A percentile compares a stretch with the other conserved stretches of the same genome.
Conservation (phyloP, 305 asterid species). For the Fraxinus floribunda region DNA sequence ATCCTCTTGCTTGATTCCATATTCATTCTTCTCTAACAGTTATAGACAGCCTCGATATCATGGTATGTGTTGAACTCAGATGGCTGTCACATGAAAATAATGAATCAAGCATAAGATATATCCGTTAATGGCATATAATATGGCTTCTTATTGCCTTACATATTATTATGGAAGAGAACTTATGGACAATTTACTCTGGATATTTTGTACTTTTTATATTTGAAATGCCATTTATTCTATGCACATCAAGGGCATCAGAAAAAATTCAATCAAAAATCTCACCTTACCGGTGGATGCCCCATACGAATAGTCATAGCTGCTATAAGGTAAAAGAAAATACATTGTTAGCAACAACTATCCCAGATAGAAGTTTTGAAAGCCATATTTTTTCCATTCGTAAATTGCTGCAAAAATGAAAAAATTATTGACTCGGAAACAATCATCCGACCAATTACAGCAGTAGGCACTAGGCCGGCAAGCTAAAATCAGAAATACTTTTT, state of each 20-base stretch:
- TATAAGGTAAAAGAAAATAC: slow-evolving; percentile 30
- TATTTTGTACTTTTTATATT: background rate
- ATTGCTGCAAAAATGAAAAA: too few species aligned
- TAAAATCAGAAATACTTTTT: background rate
- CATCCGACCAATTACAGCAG: background rate
- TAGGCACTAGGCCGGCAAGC: background rate
- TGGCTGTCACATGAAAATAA: slow-evolving; percentile 56
- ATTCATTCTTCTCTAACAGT: slow-evolving; percentile 68
- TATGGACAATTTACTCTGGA: background rate
- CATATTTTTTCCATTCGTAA: background rate
- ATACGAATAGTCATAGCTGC: slow-evolving; percentile 95
- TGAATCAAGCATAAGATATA: slow-evolving; percentile 3
- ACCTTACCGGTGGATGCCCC: slow-evolving; percentile 99
- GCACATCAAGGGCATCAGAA: background rate
- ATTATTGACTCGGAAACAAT: background rate
- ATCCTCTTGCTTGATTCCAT: slow-evolving; percentile 89
- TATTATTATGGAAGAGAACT: background rate
- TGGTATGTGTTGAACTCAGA: slow-evolving; percentile 88
- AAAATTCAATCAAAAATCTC: slow-evolving; percentile 28
- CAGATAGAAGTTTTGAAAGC: background rate
- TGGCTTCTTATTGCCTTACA: background rate
- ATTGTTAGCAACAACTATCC: slow-evolving; percentile 4
- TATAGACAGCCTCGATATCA: slow-evolving; percentile 89
- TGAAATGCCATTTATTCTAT: background rate
- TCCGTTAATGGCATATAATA: background rate